These are phyloP conservation scores for Hypomontagnella submonticulosa DNA, from an alignment of 495 filamentous ascomycete genomes.

Conservation along the genomic window DNA sequence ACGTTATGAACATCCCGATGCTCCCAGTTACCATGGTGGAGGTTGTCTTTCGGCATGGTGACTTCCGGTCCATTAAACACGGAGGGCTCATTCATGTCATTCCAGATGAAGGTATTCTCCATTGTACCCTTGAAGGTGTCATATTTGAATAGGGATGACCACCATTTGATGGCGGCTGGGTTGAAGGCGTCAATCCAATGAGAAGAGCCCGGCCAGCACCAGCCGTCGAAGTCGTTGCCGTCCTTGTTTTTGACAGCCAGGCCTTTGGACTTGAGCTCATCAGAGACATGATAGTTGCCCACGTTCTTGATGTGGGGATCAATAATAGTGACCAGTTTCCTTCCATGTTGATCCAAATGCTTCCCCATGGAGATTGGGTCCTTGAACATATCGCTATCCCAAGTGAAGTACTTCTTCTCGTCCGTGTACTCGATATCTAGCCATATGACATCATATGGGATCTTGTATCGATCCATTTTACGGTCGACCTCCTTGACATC, in stretches of 20 bases:
- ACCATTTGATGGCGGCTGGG: slow-evolving; percentile 87
- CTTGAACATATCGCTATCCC: slow-evolving; percentile 86
- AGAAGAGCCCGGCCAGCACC: slow-evolving; percentile 98
- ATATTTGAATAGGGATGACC: slow-evolving; percentile 86
- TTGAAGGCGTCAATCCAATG: slow-evolving; percentile 97
- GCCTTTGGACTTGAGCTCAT: slow-evolving; percentile 84
- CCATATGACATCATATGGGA: slow-evolving; percentile 99
- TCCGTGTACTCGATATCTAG: slow-evolving; percentile 97
- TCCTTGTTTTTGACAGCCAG: slow-evolving; percentile 90
- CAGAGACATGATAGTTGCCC: slow-evolving; percentile 75
- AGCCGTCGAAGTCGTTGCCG: slow-evolving; percentile 88
- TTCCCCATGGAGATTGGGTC: slow-evolving; percentile 89
- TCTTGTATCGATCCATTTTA: slow-evolving; percentile 93
- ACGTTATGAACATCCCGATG: slow-evolving; percentile 96
- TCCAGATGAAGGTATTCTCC: slow-evolving; percentile 93
- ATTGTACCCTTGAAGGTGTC: slow-evolving; percentile 83
- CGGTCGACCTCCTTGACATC: slow-evolving; percentile 96
- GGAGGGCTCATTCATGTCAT: slow-evolving; percentile 99
- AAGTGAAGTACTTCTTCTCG: slow-evolving; percentile 96
- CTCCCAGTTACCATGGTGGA: slow-evolving; percentile 93
- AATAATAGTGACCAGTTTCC: slow-evolving; percentile 94
- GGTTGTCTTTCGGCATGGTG: slow-evolving; percentile 97
- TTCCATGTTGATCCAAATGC: slow-evolving; percentile 80
- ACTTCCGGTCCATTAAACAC: slow-evolving; percentile 98
- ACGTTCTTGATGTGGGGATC: slow-evolving; percentile 98